Percentiles rank a stretch among this genome's conserved stretches.
phyloP scores from a whole-genome alignment of 1,284 basidiomycete species.

The Papiliotrema terrestris region DNA sequence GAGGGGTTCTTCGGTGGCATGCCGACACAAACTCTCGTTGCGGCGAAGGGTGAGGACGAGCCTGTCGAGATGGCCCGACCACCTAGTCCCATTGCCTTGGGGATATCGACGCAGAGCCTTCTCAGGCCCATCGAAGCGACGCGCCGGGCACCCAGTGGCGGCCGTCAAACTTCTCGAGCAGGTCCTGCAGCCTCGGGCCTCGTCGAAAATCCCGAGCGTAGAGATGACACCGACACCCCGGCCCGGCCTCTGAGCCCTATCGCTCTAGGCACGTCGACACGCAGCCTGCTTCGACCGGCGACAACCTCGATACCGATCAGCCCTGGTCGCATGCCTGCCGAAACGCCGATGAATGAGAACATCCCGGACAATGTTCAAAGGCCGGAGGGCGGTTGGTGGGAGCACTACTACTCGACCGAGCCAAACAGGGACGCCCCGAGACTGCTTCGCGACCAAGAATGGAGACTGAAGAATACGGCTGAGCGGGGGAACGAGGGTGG shows the following conservation, averaged over 20 bases:
- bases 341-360: slow-evolving; percentile 17
- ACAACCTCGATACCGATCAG: slow-evolving; percentile 16
- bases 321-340: slow-evolving; percentile 13
- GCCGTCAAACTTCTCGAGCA: not conserved
- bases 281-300: not conserved
- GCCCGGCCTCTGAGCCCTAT: not conserved
- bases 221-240: too few relatives aligned
- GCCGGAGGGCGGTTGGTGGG: slow-evolving; percentile 29
- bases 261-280: not conserved
- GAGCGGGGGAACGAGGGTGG: slow-evolving; percentile 61
- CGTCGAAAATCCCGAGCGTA: too few relatives aligned
- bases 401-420: slow-evolving; percentile 53
- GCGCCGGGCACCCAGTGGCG: not conserved
- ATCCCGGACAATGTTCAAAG: slow-evolving; percentile 50
- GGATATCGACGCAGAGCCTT: slow-evolving; percentile 1
- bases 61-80: slow-evolving; percentile 1
- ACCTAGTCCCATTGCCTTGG: not conserved
- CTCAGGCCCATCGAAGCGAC: not conserved
- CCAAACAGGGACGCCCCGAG: slow-evolving; percentile 66
- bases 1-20: slow-evolving; percentile 31
- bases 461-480: slow-evolving; percentile 84
- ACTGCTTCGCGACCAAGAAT: slow-evolving; percentile 72
- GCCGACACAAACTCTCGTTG: not conserved
- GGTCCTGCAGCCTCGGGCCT: not conserved
- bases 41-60: slow-evolving; percentile 5